A percentile compares a stretch with the other conserved stretches of the same genome.
phyloP scores from a whole-genome alignment of 192 early-diverging fungal genomes.

The Jimgerdemannia lactiflua region DNA sequence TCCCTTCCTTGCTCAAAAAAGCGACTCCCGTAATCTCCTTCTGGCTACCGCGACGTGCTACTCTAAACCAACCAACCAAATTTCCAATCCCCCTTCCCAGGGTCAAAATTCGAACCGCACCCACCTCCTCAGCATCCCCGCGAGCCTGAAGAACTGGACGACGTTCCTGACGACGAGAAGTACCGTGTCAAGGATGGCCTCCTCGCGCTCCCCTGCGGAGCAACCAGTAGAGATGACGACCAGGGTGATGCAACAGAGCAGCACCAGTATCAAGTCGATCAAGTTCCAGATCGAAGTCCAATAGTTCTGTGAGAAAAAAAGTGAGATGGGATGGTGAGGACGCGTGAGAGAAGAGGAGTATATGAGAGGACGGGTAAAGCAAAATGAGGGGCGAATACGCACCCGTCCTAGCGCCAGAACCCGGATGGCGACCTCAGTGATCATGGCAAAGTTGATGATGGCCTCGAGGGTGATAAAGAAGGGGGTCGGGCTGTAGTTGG shows the following conservation, averaged over 20 bases:
- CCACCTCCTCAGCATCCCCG: slow-evolving; percentile 66
- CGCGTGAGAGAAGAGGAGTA: background rate
- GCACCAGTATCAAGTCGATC: slow-evolving; percentile 66
- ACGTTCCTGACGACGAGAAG: slow-evolving; percentile 73
- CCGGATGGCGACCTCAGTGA: slow-evolving; percentile 67
- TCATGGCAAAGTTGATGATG: slow-evolving; percentile 75
- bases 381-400: too few species aligned
- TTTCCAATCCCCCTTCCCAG: too few species aligned
- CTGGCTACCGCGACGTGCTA: too few species aligned
- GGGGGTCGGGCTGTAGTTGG: slow-evolving; percentile 46
- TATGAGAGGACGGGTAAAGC: background rate
- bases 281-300: slow-evolving; percentile 72
- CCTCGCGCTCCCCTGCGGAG: slow-evolving; percentile 55
- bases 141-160: slow-evolving; percentile 63
- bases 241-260: slow-evolving; percentile 66
- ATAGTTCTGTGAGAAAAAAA: slow-evolving; percentile 34
- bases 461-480: slow-evolving; percentile 70
- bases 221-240: slow-evolving; percentile 66
- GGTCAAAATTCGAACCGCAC: background rate
- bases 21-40: too few species aligned
- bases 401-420: slow-evolving; percentile 62
- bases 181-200: slow-evolving; percentile 70
- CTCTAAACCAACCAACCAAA: too few species aligned
- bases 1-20: too few species aligned
- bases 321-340: background rate